A percentile compares a stretch with the other conserved stretches of the same genome.
Evolutionary conservation across 148 eudicot species (phyloP).

Genomic region (Rhododendron kiyosumense): DNA sequence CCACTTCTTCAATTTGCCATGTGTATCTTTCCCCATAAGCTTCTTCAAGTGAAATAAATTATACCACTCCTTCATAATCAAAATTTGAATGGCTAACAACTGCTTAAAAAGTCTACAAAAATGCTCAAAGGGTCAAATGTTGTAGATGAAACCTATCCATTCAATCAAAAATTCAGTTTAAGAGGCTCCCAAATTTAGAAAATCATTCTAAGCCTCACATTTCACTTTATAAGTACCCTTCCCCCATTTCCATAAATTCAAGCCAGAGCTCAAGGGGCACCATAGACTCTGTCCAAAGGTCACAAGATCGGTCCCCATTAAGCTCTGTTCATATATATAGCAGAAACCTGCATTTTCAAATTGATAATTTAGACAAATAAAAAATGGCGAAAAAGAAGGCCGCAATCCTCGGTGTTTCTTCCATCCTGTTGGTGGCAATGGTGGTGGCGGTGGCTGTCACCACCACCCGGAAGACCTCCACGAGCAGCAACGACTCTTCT

Average conservation of each 20-base stretch:
- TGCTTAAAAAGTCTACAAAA: neutral
- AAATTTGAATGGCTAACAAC: neutral
- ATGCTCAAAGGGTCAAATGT: neutral
- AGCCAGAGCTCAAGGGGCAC: conserved; percentile 3
- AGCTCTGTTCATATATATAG: neutral
- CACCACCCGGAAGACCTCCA: neutral
- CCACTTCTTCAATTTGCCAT: neutral
- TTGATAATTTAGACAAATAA: neutral
- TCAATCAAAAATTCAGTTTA: neutral
- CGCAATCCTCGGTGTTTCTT: conserved; percentile 17
- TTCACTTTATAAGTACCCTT: neutral
- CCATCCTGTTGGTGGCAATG: conserved; percentile 24
- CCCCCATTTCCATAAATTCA: neutral
- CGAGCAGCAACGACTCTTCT: neutral
- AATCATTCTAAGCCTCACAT: neutral
- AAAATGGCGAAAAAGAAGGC: conserved; percentile 18
- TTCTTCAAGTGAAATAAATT: neutral
- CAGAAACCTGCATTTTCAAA: neutral
- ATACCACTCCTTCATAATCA: neutral
- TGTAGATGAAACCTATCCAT: neutral
- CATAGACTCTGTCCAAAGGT: neutral
- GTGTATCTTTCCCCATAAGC: neutral
- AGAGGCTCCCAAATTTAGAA: neutral
- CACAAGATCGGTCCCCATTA: neutral
- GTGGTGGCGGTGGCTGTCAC: conserved; percentile 22